Evolutionary conservation across 768 basidiomycete genomes (phyloP).

Genomic region (Leccinum truebloodii): DNA sequence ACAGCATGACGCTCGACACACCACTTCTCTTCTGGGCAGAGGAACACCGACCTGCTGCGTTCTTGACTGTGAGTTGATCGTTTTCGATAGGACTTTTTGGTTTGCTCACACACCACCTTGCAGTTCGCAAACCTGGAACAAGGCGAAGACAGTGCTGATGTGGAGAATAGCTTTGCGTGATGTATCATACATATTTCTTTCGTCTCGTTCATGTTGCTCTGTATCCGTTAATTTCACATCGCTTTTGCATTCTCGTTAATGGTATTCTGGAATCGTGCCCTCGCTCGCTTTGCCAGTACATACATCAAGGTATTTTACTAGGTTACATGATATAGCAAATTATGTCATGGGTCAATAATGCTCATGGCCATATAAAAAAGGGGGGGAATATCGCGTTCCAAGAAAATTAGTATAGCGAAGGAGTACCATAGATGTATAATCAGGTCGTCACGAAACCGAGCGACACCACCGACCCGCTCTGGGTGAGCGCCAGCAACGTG

Average conservation of each 20-base stretch:
- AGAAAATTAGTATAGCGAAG: slow-evolving; percentile 13
- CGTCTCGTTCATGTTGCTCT: slow-evolving; percentile 4
- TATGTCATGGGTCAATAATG: neutral
- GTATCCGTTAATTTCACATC: slow-evolving; percentile 19
- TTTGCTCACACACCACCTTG: neutral
- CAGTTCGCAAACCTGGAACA: slow-evolving; percentile 90
- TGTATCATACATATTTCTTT: slow-evolving; percentile 16
- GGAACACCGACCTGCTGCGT: slow-evolving; percentile 51
- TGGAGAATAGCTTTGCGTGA: slow-evolving; percentile 92
- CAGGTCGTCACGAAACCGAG: slow-evolving; percentile 50
- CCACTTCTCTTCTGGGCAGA: slow-evolving; percentile 96
- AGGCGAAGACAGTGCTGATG: slow-evolving; percentile 92
- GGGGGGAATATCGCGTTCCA: slow-evolving; percentile 7
- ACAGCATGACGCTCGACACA: slow-evolving; percentile 86
- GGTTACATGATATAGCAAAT: neutral
- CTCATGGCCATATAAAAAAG: neutral
- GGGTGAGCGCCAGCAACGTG: slow-evolving; percentile 40
- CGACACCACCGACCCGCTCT: slow-evolving; percentile 54
- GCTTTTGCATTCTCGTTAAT: neutral
- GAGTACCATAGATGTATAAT: slow-evolving; percentile 8
- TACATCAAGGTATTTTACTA: neutral
- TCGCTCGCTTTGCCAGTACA: neutral
- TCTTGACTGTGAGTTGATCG: slow-evolving; percentile 60
- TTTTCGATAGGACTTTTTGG: neutral
- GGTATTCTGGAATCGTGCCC: neutral